These are phyloP conservation scores for Kurtzmaniella quercitrusa DNA, from an alignment of 1,139 yeast species.

Conservation along the genomic window DNA sequence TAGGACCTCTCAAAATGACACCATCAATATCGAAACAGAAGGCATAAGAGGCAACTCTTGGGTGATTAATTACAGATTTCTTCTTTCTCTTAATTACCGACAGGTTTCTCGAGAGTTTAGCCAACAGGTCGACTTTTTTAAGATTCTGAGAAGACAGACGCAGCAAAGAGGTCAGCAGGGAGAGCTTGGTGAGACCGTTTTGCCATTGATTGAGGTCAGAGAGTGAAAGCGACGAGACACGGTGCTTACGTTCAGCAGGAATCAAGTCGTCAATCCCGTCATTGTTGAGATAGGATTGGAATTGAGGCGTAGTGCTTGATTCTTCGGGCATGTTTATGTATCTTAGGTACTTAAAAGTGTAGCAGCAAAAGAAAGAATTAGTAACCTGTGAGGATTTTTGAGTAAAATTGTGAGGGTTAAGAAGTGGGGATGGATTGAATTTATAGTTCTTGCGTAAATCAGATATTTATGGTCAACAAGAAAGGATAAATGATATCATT, in stretches of 20 bases:
- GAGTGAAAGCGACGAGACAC: constrained; percentile 67
- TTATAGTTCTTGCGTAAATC: not conserved
- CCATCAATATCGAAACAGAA: constrained; percentile 89
- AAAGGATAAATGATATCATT: not conserved
- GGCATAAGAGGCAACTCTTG: constrained; percentile 74
- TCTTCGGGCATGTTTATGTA: constrained; percentile 1
- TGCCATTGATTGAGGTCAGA: constrained; percentile 64
- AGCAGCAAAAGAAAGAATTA: constrained; percentile 1
- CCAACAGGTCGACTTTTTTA: constrained; percentile 47
- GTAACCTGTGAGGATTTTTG: not conserved
- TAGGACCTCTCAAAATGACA: constrained; percentile 74
- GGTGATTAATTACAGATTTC: constrained; percentile 57
- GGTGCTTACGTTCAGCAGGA: constrained; percentile 57
- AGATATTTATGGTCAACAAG: not conserved
- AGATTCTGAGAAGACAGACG: constrained; percentile 37
- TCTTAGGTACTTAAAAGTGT: not conserved
- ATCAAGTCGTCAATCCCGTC: constrained; percentile 67
- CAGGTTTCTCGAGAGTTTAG: constrained; percentile 49
- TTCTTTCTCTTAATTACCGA: constrained; percentile 49
- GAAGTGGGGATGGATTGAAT: not conserved
- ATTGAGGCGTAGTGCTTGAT: constrained; percentile 9
- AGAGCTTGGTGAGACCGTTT: constrained; percentile 48
- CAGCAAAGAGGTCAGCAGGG: constrained; percentile 36
- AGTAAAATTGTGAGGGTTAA: not conserved
- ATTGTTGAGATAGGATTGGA: constrained; percentile 59